Evolutionary conservation across 2,329 filamentous ascomycete species (phyloP).

Genomic region (Monilinia vaccinii-corymbosi): DNA sequence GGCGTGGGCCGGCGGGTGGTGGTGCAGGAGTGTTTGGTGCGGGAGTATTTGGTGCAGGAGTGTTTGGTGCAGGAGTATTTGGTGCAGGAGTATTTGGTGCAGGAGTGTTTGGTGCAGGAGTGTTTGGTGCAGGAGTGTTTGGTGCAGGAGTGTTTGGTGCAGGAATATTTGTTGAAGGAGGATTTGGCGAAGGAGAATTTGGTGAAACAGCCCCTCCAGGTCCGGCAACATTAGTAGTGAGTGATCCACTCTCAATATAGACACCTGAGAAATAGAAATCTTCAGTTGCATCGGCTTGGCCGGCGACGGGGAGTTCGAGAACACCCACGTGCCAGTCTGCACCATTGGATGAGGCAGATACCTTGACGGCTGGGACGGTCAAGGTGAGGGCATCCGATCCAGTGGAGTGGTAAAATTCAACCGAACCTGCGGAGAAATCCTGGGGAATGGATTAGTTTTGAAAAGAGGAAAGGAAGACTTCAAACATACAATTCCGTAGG

Average conservation of each 20-base stretch:
- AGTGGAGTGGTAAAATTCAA: constrained; percentile 63
- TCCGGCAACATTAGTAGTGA: constrained; percentile 34
- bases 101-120: no score
- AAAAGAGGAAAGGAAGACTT: background rate
- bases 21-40: no score
- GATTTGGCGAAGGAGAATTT: constrained; percentile 9
- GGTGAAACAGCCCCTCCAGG: constrained; percentile 21
- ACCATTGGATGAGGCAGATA: constrained; percentile 55
- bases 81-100: no score
- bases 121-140: no score
- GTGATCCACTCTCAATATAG: constrained; percentile 53
- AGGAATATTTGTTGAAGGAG: no score
- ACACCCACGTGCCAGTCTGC: constrained; percentile 66
- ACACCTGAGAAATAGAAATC: constrained; percentile 66
- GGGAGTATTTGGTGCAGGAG: no score
- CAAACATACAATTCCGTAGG: constrained; percentile 52
- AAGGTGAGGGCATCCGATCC: constrained; percentile 47
- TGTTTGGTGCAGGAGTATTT: no score
- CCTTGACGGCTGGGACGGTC: constrained; percentile 50
- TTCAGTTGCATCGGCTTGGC: constrained; percentile 45
- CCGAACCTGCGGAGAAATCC: constrained; percentile 52
- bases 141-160: no score
- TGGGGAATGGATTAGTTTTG: constrained; percentile 9
- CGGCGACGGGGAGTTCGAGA: constrained; percentile 51
- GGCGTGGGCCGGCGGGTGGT: background rate